Evolutionary conservation across 108 stramenopile genomes (phyloP), one percentile per base, ranked within the genome.

Genomic region (Cylindrotheca closterium): DNA sequence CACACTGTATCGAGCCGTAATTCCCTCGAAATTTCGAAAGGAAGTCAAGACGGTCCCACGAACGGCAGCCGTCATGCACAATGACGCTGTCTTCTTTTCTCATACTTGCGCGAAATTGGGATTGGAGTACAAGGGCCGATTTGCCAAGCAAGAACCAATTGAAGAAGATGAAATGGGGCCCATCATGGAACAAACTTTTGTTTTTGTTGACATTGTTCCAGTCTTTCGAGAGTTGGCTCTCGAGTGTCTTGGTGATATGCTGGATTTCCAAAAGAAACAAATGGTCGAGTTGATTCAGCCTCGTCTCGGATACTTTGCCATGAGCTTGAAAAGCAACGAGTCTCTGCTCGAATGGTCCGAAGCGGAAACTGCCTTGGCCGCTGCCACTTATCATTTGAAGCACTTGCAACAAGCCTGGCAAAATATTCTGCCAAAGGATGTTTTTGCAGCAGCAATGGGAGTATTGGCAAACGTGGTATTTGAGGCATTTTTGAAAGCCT

Each of bases 201-300:
- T 87, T 27, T 93, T 93, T 74, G 77, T 90, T 1, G 92, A 93
- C 71, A 78, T 86, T 78, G 92, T 93, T 4, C 92, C 92, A 2
- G 67, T 84, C 17, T 93, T 93, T 68, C 76, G 92, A 21, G 88
- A 93, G 4, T 58, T 93, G 29, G 92, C 88, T 8, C 82, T 84
- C 8, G 64, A 72, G 47, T 70, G 77, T 17, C 65, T 93, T 80
- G 79, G 83, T 18, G 77, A 82, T 33, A 90, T 90, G 83, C 55
- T 93, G 17, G 87, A 88, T 34, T 25, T 69, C 3, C 88, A 93
- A 64, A 77, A 87, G 48, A 54, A 55, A 51, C 87, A 87, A 63
- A 30, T 93, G 21, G 64, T 58, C n/a, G 85, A 90, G 46, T 47
- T 90, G 2, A 78, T 92, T 24, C 71, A 68, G 30, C 58, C 70